phyloP scores from a whole-genome alignment of 768 basidiomycete species.

The Roridomyces roridus region DNA sequence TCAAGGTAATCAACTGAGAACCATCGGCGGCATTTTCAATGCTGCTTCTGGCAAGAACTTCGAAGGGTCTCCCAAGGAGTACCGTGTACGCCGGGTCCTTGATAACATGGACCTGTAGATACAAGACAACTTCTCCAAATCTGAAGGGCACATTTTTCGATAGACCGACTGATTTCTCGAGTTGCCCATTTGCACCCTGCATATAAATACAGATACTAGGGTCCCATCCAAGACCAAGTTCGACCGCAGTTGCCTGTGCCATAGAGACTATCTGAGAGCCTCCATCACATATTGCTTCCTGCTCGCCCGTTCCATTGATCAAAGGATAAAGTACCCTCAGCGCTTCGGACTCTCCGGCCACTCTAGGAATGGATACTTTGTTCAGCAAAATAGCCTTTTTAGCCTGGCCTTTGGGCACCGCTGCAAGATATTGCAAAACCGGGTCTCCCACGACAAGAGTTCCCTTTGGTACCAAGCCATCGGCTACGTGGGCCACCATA shows the following conservation, averaged over 20 bases:
- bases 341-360: too few relatives aligned
- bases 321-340: background rate
- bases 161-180: slow-evolving; percentile 2
- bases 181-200: slow-evolving; percentile 4
- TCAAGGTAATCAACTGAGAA: background rate
- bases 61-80: slow-evolving; percentile 1
- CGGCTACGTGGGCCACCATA: too few relatives aligned
- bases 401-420: too few relatives aligned
- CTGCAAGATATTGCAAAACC: too few relatives aligned
- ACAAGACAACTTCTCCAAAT: background rate
- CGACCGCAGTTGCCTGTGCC: slow-evolving; percentile 18
- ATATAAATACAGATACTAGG: slow-evolving; percentile 1
- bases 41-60: background rate
- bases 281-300: slow-evolving; percentile 20
- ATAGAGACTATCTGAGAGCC: slow-evolving; percentile 26
- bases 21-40: background rate
- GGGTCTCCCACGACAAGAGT: too few relatives aligned
- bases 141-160: slow-evolving; percentile 15
- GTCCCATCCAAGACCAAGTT: background rate
- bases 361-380: too few relatives aligned
- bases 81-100: slow-evolving; percentile 12
- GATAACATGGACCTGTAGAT: slow-evolving; percentile 17
- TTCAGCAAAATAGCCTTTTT: too few relatives aligned
- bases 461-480: too few relatives aligned
- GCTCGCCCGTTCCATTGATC: background rate